A percentile compares a stretch with the other conserved stretches of the same genome.
Evolutionary conservation across 2,329 filamentous ascomycete genomes (phyloP).

Genomic region (Cordyceps fumosorosea): DNA sequence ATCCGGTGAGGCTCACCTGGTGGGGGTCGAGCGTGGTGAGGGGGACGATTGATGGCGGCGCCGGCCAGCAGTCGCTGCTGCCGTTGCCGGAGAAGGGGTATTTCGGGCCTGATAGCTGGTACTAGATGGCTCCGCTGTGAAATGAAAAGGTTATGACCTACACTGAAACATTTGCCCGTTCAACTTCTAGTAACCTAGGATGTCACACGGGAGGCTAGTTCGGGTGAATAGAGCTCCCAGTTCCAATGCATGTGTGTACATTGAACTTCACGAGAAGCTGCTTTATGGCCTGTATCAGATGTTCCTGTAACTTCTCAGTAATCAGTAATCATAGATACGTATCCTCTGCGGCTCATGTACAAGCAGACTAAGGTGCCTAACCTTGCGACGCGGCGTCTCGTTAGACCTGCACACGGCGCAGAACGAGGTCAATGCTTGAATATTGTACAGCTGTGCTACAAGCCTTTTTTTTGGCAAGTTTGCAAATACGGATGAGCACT

Average conservation of each 20-base stretch:
- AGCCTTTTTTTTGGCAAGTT: too few species aligned
- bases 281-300: not conserved
- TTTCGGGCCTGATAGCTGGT: slow-evolving; percentile 8
- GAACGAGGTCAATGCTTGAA: not conserved
- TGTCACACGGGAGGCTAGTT: not conserved
- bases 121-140: not conserved
- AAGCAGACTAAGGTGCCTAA: not conserved
- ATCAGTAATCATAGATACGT: too few species aligned
- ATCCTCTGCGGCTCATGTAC: not conserved
- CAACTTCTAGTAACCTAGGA: too few species aligned
- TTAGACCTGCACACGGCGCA: not conserved
- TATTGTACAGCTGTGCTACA: not conserved
- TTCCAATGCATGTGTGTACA: not conserved
- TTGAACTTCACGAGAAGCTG: not conserved
- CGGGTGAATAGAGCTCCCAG: not conserved
- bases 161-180: not conserved
- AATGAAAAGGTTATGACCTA: too few species aligned
- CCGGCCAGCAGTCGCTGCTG: not conserved
- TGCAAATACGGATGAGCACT: not conserved
- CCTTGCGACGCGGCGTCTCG: not conserved
- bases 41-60: slow-evolving; percentile 16
- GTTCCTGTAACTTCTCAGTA: not conserved
- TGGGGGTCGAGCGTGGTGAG: slow-evolving; percentile 30
- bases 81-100: not conserved
- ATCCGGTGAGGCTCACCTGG: slow-evolving; percentile 30